A percentile compares a stretch with the other conserved stretches of the same genome.
Conservation (phyloP, 164 flowering plant genomes). For the Cinnamomum chago region DNA sequence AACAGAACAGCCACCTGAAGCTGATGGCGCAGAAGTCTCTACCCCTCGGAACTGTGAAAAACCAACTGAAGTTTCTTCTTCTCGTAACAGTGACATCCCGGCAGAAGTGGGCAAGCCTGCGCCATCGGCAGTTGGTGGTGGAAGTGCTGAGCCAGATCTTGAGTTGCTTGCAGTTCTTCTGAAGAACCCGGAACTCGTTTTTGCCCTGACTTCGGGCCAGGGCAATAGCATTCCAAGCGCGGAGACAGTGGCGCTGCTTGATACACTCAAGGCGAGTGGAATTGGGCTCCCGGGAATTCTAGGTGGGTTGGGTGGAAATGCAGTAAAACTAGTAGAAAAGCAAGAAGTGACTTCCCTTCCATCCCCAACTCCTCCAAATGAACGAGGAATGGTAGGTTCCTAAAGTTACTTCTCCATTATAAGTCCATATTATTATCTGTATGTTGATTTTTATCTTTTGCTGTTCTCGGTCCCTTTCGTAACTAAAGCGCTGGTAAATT, state of each 20-base stretch:
- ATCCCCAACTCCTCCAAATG: constrained; percentile 81
- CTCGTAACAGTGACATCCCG: not conserved
- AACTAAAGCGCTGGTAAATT: not conserved
- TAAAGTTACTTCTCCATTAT: not conserved
- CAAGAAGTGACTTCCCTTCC: constrained; percentile 49
- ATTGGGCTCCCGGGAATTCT: constrained; percentile 24
- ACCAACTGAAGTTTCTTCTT: not conserved
- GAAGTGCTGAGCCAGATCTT: constrained; percentile 59
- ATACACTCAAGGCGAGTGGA: constrained; percentile 64
- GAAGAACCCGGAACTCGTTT: constrained; percentile 85
- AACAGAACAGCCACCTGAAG: constrained; percentile 63
- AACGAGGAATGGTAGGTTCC: constrained; percentile 74
- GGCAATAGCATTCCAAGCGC: constrained; percentile 51
- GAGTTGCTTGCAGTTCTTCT: constrained; percentile 84
- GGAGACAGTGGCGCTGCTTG: constrained; percentile 73
- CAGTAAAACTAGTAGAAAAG: constrained; percentile 21
- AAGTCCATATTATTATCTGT: not conserved
- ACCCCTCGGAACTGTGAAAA: constrained; percentile 1
- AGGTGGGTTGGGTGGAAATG: constrained; percentile 25
- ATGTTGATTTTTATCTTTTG: not conserved
- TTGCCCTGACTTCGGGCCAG: constrained; percentile 84
- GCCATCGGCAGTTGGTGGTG: constrained; percentile 7
- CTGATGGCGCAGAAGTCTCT: constrained; percentile 32
- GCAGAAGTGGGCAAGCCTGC: constrained; percentile 10
- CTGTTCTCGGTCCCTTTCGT: not conserved